A percentile compares a stretch with the other conserved stretches of the same genome.
Conservation (phyloP, 2,329 filamentous ascomycete genomes). For the Plenodomus tracheiphilus region DNA sequence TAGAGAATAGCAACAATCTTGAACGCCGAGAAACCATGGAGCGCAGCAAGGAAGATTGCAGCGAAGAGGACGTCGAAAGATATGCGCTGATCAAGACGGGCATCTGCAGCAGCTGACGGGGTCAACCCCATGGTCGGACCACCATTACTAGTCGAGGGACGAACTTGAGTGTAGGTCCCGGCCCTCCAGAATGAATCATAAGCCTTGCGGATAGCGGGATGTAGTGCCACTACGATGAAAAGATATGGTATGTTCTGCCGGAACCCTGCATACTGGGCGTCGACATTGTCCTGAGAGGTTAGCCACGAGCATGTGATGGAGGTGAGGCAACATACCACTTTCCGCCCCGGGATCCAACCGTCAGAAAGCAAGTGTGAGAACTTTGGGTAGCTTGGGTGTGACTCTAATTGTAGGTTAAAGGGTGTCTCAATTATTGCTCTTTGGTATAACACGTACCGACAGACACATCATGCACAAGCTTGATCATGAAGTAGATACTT, state of each 20-base stretch:
- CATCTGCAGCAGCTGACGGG: constrained; percentile 56
- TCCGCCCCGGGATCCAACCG: constrained; percentile 91
- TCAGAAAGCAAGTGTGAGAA: constrained; percentile 71
- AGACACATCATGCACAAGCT: constrained; percentile 83
- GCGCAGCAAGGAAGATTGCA: constrained; percentile 71
- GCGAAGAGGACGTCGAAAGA: constrained; percentile 85
- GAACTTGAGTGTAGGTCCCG: constrained; percentile 50
- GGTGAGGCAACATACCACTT: constrained; percentile 64
- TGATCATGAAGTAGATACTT: constrained; percentile 85
- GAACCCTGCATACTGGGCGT: constrained; percentile 84
- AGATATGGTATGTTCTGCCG: constrained; percentile 85
- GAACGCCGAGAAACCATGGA: constrained; percentile 83
- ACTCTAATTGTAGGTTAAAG: constrained; percentile 56
- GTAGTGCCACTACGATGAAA: constrained; percentile 70
- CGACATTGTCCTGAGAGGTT: constrained; percentile 73
- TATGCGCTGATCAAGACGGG: constrained; percentile 64
- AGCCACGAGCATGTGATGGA: constrained; percentile 4
- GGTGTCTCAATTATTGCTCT: background rate
- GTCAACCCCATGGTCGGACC: constrained; percentile 48
- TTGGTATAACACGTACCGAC: constrained; percentile 59
- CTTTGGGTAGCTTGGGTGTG: constrained; percentile 77
- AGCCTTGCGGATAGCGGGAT: constrained; percentile 74
- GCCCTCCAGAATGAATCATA: constrained; percentile 63
- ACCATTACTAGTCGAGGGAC: constrained; percentile 37
- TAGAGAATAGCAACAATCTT: constrained; percentile 83